These are phyloP conservation scores for Penicillium sclerotigenum DNA, from an alignment of 2,329 filamentous ascomycete genomes.

Conservation along the genomic window DNA sequence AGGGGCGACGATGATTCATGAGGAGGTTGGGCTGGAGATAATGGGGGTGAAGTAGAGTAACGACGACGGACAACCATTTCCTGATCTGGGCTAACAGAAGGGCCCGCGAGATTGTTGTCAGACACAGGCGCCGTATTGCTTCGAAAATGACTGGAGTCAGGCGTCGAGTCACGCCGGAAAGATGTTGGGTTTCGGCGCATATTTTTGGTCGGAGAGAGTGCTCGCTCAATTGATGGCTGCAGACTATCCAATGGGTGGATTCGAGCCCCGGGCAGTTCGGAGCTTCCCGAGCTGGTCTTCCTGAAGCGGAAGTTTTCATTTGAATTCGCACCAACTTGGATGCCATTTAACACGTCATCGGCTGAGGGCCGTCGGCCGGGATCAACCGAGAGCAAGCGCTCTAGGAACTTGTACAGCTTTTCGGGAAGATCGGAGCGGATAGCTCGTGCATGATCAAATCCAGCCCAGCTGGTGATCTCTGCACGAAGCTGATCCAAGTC, in stretches of 20 bases:
- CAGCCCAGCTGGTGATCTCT: constrained; percentile 84
- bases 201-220: constrained; percentile 30
- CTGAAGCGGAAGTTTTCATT: constrained; percentile 47
- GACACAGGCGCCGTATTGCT: constrained; percentile 16
- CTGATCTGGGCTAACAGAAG: constrained; percentile 28
- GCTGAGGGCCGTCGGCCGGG: constrained; percentile 76
- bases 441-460: constrained; percentile 74
- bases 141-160: constrained; percentile 22
- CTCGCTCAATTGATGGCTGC: constrained; percentile 26
- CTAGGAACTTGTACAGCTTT: constrained; percentile 80
- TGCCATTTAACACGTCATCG: constrained; percentile 75
- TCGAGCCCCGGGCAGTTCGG: constrained; percentile 35
- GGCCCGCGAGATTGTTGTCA: constrained; percentile 14
- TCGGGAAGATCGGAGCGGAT: constrained; percentile 78
- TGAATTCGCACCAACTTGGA: constrained; percentile 62
- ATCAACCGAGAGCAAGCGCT: constrained; percentile 73
- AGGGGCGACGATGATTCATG: constrained; percentile 10
- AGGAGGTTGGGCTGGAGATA: constrained; percentile 22
- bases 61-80: constrained; percentile 35
- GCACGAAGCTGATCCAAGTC: constrained; percentile 79
- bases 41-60: constrained; percentile 26
- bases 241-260: constrained; percentile 43
- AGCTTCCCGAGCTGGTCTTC: constrained; percentile 29
- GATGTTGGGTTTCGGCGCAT: constrained; percentile 20
- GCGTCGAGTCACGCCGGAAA: constrained; percentile 27